phyloP scores from a whole-genome alignment of 441 rosid genomes.

The Sinapis alba region DNA sequence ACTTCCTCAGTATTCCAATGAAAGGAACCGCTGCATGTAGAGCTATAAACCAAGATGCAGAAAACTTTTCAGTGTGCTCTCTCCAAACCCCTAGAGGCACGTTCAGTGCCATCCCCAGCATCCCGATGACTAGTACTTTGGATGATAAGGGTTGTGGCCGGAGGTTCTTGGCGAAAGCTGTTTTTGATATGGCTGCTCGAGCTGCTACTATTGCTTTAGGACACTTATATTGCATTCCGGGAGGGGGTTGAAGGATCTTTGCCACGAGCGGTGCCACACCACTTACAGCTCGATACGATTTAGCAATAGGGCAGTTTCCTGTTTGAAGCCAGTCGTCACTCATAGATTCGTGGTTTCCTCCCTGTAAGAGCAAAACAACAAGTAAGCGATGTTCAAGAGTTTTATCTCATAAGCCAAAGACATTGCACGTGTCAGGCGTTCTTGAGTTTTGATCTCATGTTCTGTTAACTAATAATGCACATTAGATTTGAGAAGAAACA shows the following conservation, averaged over 20 bases:
- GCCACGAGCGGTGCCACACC: slow-evolving; percentile 67
- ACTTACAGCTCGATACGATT: slow-evolving; percentile 66
- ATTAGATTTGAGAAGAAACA: background rate
- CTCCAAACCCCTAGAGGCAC: slow-evolving; percentile 77
- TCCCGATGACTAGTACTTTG: slow-evolving; percentile 62
- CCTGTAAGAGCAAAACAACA: slow-evolving; percentile 43
- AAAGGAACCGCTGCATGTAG: slow-evolving; percentile 80
- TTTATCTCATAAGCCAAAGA: background rate
- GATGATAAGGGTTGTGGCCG: slow-evolving; percentile 71
- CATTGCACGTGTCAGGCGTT: background rate
- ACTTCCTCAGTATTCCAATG: slow-evolving; percentile 69
- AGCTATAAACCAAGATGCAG: slow-evolving; percentile 69
- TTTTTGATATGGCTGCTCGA: slow-evolving; percentile 68
- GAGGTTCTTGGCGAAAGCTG: slow-evolving; percentile 69
- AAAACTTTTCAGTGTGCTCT: slow-evolving; percentile 70
- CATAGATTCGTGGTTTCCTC: slow-evolving; percentile 66
- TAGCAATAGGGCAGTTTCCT: slow-evolving; percentile 77
- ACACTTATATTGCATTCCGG: slow-evolving; percentile 57
- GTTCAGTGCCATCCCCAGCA: slow-evolving; percentile 75
- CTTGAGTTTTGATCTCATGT: background rate
- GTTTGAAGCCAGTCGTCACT: slow-evolving; percentile 69
- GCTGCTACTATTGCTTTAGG: slow-evolving; percentile 68
- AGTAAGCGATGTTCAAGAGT: slow-evolving; percentile 14
- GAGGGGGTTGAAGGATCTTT: slow-evolving; percentile 65
- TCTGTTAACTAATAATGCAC: background rate